Conservation (phyloP, 106 monocot species). For the Platanthera zijinensis region DNA sequence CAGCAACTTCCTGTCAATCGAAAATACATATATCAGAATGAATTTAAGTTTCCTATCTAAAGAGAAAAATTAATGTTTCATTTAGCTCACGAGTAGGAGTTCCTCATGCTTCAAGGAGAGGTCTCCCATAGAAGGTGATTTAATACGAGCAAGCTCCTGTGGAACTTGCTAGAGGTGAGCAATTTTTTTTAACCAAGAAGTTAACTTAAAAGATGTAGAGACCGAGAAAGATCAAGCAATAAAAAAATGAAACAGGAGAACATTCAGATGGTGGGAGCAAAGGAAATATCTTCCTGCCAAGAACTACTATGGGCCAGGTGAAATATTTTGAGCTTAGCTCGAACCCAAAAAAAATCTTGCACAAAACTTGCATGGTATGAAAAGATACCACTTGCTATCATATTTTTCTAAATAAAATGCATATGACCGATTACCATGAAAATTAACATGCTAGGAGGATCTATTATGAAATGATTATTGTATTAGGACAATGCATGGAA, state of each 20-base stretch:
- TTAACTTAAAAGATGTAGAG: neutral
- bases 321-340: too few relatives aligned
- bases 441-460: too few relatives aligned
- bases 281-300: too few relatives aligned
- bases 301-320: too few relatives aligned
- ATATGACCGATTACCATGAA: too few relatives aligned
- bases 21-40: slow-evolving; percentile 51
- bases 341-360: too few relatives aligned
- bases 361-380: too few relatives aligned
- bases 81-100: neutral
- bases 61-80: neutral
- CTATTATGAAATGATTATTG: too few relatives aligned
- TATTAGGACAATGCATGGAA: too few relatives aligned
- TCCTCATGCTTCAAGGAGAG: neutral
- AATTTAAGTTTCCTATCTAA: slow-evolving; percentile 19
- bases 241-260: neutral
- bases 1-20: slow-evolving; percentile 66
- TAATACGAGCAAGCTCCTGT: neutral
- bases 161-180: neutral
- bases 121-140: neutral
- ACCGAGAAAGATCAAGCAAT: neutral
- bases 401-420: too few relatives aligned
- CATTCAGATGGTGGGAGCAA: neutral
- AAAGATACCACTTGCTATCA: too few relatives aligned
- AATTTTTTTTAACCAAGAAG: neutral